Base-by-base conservation (phyloP, 2,329 filamentous ascomycete species). In the Tolypocladium paradoxum region DNA sequence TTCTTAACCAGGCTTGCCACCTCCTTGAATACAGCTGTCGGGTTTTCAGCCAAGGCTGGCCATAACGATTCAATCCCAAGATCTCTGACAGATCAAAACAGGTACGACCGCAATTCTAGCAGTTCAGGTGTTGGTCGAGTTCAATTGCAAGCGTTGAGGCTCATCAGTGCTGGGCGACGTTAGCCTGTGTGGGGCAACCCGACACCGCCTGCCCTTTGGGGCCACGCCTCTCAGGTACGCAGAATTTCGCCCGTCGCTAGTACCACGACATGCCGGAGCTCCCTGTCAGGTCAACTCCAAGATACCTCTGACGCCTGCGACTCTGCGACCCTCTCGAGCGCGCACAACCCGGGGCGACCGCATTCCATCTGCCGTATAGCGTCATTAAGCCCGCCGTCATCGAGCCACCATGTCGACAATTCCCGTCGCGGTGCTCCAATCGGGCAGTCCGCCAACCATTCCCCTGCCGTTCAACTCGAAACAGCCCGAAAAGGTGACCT, bases 381-480 rank as follows among this genome's bases (percentile, higher is more conserved):
- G 43, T 20, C 43, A 20, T 20, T 33, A 18, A 47, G 18, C 27
- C 9, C 27, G 27, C 27, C 29, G 18, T 29, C 18, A 2, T 47
- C 43, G 38, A 43, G 38, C 20, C 47, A 57, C 54, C 48, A 96
- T 96, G 90, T 91, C 90, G 54, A 93, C 90, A 22, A 87, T 93
- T 64, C 88, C 89, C n/a, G 73, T 79, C 38, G 80, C 81, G 40
- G 82, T 85, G 58, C 79, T 90, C 49, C 87, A 92, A 70, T 91
- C 88, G 70, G 86, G 83, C 53, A 81, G 85, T 58, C 84, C 86
- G 71, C 90, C 92, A 27, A 83, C 85, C 57, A 79, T 89, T 51
- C 90, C 91, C 29, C 84, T 88, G 57, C 73, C 84, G 60, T 99
- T 99, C 79, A 88, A 91, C 67, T 84, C 82, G 51, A 90, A 92